Evolutionary conservation across 441 rosid genomes (phyloP), one percentile per base, ranked within the genome.

Genomic region (Gossypium lobatum): DNA sequence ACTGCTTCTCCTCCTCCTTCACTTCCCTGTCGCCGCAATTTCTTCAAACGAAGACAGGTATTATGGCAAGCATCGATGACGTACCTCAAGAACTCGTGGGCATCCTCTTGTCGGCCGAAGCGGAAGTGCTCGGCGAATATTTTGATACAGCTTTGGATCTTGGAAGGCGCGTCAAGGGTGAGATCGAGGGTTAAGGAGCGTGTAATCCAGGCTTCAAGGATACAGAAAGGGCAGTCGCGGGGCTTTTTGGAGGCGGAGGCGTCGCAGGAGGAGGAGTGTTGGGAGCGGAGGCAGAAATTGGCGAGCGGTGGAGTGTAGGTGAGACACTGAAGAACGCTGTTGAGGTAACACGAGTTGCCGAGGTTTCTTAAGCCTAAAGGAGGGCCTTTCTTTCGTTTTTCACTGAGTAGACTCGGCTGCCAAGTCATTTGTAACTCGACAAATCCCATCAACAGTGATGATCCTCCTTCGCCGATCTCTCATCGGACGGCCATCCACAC

Each of bases 221-320:
- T 77, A 73, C 99, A 95, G 76, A 95, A 95, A 0, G 99, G 93
- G 61, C 99, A 95, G 57, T 95, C 99, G 6, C 89, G 86, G 83
- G 85, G 88, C 50, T 82, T 52, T 70, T 81, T 87, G 11, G 86
- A 87, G 74, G 83, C 83, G 18, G 81, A 73, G 75, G 63, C 87
- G 83, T 95, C 97, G 70, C 99, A 95, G 84, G 72, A 79, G 62
- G 97, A 88, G 61, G 99, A 88, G 88, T 95, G 99, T 54, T 88
- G 90, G 55, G 74, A 80, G 50, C 76, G 75, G 74, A 95, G 98
- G 78, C 99, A 95, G 85, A 93, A 93, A 87, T 95, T 90, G 70
- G 99, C 99, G 59, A 95, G 87, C 20, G 99, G 99, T 75, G 99
- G 97, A 59, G 99, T 93, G 84, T 90, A 90, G 71, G 99, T 95